Conservation (phyloP, 192 early-diverging fungal genomes). For the Coemansia sp. region DNA sequence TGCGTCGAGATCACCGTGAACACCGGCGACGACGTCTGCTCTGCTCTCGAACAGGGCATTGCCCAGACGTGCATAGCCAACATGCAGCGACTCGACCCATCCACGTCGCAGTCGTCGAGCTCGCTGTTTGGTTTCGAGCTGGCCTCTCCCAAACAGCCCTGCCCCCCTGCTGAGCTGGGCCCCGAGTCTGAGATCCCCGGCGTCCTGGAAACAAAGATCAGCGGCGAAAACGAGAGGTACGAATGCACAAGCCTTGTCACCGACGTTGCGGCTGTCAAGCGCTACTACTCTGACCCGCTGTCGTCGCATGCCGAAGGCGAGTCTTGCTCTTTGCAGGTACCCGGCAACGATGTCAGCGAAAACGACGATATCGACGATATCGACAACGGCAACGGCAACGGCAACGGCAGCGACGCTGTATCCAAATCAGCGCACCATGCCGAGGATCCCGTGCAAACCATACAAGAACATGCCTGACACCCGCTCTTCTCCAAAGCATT, state of each 20-base stretch:
- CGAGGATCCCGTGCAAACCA: neutral
- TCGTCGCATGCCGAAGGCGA: neutral
- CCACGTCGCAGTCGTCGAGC: constrained; percentile 15
- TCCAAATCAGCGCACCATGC: neutral
- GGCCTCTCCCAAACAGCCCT: constrained; percentile 18
- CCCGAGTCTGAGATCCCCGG: constrained; percentile 30
- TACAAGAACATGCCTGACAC: too few species aligned
- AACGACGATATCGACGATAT: neutral
- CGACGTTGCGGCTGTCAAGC: constrained; percentile 38
- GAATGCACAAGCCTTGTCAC: constrained; percentile 38
- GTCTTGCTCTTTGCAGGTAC: neutral
- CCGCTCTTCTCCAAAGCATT: too few species aligned
- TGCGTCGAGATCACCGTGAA: constrained; percentile 66
- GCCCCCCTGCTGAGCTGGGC: constrained; percentile 29
- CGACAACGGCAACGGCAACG: neutral
- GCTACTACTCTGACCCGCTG: neutral
- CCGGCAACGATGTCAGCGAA: neutral
- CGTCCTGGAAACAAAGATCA: constrained; percentile 26
- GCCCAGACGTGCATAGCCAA: constrained; percentile 52
- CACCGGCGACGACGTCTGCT: constrained; percentile 52
- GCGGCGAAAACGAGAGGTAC: constrained; percentile 32
- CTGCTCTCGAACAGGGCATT: constrained; percentile 53
- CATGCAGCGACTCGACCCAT: constrained; percentile 47
- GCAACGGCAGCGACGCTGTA: neutral
- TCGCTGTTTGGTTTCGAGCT: constrained; percentile 31